Evolutionary conservation across 2,329 filamentous ascomycete genomes (phyloP), one percentile per base, ranked within the genome.

Genomic region (Aspergillus japonicus): DNA sequence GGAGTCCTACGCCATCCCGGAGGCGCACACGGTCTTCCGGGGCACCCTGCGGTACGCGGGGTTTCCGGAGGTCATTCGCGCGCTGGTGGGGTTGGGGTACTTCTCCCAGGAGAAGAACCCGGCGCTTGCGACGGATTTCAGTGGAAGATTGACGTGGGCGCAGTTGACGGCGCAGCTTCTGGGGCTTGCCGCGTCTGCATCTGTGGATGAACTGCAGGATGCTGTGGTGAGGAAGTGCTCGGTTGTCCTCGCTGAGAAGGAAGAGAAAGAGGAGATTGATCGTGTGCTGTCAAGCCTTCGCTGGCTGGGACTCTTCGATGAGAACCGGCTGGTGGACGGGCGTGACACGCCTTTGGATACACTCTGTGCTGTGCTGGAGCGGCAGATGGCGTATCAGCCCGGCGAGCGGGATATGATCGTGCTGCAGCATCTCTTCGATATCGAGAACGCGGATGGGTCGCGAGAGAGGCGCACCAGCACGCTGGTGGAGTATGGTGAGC

Each of bases 361-460:
- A 6, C 51, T 55, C 3, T 59, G 51, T 55, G 51, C 51, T 0
- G 24, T 59, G 33, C n/a, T 55, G 16, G 47, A 59, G 35, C 47
- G n/a, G 3, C 33, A 33, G 5, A 59, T 59, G 51, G 51, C 57
- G 4, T 59, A 55, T 31, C 24, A 44, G 12, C 47, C 57, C 3
- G 57, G 57, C 3, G 51, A 59, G 11, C 33, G 51, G 21, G 57
- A 59, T n/a, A 55, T 59, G 57, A 55, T 59, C 14, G 8, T 50
- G 6, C 29, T 59, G 31, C 57, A 59, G 35, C 51, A 55, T 23
- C 24, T 12, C 4, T 57, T 57, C 11, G 55, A 47, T 3, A 44
- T 57, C n/a, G 33, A 44, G 7, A 23, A 24, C n/a, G 35, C 21
- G 16, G 50, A 21, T 5, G 33, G 50, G 8, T 53, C 50, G 5